phyloP scores from a whole-genome alignment of 2,329 filamentous ascomycete genomes.

The Hymenoscyphus fructigenus region DNA sequence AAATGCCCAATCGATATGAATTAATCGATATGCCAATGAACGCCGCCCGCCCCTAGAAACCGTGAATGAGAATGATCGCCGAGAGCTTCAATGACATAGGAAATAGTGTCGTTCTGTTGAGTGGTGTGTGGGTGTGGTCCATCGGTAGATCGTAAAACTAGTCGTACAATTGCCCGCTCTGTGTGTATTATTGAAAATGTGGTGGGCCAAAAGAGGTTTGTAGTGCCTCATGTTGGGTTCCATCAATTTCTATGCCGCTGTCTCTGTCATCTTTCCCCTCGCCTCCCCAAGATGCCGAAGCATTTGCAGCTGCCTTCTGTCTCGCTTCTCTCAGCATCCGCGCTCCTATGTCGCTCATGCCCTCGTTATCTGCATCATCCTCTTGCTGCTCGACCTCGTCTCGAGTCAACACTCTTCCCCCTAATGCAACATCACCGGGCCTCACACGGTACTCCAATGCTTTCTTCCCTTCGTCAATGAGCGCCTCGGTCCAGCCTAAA shows the following conservation, averaged over 20 bases:
- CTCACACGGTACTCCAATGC: conserved; percentile 81
- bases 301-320: conserved; percentile 23
- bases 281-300: conserved; percentile 27
- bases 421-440: conserved; percentile 76
- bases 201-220: background rate
- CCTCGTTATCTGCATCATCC: conserved; percentile 32
- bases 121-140: conserved; percentile 21
- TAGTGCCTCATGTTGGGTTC: conserved; percentile 15
- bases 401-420: conserved; percentile 72
- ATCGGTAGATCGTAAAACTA: conserved; percentile 12
- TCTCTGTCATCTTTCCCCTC: conserved; percentile 32
- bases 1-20: conserved; percentile 3
- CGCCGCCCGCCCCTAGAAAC: background rate
- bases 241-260: conserved; percentile 33
- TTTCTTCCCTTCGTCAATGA: conserved; percentile 85
- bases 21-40: conserved; percentile 1
- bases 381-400: conserved; percentile 57
- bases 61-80: conserved; percentile 4
- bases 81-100: conserved; percentile 17
- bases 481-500: conserved; percentile 81
- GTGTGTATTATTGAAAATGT: conserved; percentile 7
- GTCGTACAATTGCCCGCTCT: conserved; percentile 14
- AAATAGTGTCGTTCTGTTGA: conserved; percentile 25
- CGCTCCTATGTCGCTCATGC: conserved; percentile 32
- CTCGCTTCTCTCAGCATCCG: conserved; percentile 32